Percentiles rank a stretch among this genome's conserved stretches.
phyloP scores from a whole-genome alignment of 1,284 basidiomycete genomes.

The Thelephora terrestris region DNA sequence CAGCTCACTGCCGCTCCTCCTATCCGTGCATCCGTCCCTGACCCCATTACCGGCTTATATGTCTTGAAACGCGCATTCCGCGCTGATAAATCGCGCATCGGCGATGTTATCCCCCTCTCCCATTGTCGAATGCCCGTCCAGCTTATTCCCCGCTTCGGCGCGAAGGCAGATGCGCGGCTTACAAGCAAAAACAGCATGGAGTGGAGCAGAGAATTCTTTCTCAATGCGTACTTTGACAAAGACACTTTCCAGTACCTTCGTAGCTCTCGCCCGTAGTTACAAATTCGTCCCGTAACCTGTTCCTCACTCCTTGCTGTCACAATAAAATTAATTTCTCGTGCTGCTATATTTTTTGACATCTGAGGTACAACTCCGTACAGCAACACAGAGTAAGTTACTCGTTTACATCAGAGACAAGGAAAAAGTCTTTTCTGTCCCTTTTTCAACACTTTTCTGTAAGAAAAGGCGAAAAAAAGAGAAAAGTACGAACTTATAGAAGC shows the following conservation, averaged over 20 bases:
- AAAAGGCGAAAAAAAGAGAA: too few relatives aligned
- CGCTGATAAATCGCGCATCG: conserved; percentile 10
- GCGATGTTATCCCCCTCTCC: conserved; percentile 19
- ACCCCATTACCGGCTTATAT: conserved; percentile 15
- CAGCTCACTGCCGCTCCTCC: conserved; percentile 10
- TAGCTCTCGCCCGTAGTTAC: too few relatives aligned
- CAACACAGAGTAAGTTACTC: too few relatives aligned
- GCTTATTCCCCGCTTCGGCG: conserved; percentile 17
- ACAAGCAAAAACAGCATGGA: conserved; percentile 14
- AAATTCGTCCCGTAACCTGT: too few relatives aligned
- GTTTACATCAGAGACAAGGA: too few relatives aligned
- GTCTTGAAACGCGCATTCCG: conserved; percentile 14
- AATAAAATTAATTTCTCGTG: too few relatives aligned
- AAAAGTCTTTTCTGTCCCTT: too few relatives aligned
- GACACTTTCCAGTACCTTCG: conserved; percentile 12
- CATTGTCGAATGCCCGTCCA: conserved; percentile 15
- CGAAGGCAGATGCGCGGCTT: conserved; percentile 15
- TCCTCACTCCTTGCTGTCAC: too few relatives aligned
- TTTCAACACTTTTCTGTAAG: too few relatives aligned
- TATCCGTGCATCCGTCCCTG: conserved; percentile 1
- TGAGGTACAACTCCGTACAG: too few relatives aligned
- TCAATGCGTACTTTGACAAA: conserved; percentile 24
- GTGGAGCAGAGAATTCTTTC: conserved; percentile 15
- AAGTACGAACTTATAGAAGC: too few relatives aligned
- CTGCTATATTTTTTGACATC: too few relatives aligned